Conservation (phyloP, 495 filamentous ascomycete species). For the Penicillium lividum region DNA sequence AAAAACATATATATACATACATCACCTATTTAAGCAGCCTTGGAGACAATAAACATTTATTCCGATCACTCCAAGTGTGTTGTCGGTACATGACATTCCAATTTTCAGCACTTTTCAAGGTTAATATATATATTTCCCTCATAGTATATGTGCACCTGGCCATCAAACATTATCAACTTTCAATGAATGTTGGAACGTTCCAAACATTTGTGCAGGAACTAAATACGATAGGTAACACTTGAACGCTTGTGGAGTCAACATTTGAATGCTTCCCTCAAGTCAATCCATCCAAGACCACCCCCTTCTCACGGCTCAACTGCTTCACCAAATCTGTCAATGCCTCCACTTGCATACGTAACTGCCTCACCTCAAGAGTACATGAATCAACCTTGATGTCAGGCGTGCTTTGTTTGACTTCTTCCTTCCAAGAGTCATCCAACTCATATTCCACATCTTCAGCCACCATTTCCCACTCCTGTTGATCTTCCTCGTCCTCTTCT, state of each 20-base stretch:
- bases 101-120: too few relatives aligned
- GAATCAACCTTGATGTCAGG: constrained; percentile 75
- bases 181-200: too few relatives aligned
- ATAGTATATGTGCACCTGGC: not conserved
- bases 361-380: constrained; percentile 65
- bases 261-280: not conserved
- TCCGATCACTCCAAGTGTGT: too few relatives aligned
- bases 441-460: constrained; percentile 72
- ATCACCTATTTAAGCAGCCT: too few relatives aligned
- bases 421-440: constrained; percentile 76
- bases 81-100: too few relatives aligned
- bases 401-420: constrained; percentile 69
- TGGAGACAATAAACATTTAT: too few relatives aligned
- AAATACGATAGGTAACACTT: too few relatives aligned
- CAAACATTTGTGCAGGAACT: too few relatives aligned
- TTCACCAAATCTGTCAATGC: constrained; percentile 64
- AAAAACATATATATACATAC: too few relatives aligned
- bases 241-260: too few relatives aligned
- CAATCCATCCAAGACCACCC: constrained; percentile 1
- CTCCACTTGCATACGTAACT: constrained; percentile 67
- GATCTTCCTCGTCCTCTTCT: constrained; percentile 84
- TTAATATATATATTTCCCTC: not conserved
- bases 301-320: constrained; percentile 36
- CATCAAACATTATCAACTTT: too few relatives aligned
- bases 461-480: constrained; percentile 93